phyloP scores from a whole-genome alignment of 176 grass and related monocot genomes.

The Musa beccarii region DNA sequence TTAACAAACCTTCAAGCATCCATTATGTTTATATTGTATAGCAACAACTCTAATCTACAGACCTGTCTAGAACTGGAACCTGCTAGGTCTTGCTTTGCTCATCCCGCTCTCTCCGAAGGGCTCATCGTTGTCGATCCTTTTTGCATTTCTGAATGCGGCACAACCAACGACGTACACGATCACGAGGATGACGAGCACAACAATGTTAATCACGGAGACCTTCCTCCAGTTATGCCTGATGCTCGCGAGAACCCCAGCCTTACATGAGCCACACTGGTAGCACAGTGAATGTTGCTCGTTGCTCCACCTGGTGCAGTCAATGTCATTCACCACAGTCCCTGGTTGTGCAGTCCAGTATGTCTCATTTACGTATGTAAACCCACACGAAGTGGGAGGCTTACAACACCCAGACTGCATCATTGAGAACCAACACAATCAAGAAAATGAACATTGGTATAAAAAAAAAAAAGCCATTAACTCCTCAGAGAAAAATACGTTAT shows the following conservation, averaged over 20 bases:
- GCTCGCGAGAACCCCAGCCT: constrained; percentile 69
- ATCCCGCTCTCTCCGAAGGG: constrained; percentile 48
- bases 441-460: background rate
- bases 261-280: constrained; percentile 72
- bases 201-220: constrained; percentile 84
- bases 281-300: constrained; percentile 67
- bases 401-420: constrained; percentile 79
- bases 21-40: background rate
- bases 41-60: background rate
- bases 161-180: constrained; percentile 72
- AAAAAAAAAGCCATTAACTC: background rate
- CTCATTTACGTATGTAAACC: constrained; percentile 52
- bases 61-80: constrained; percentile 57
- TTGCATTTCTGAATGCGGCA: constrained; percentile 72
- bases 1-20: background rate
- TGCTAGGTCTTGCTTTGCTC: constrained; percentile 66
- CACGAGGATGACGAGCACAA: constrained; percentile 78
- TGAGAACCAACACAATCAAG: background rate
- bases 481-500: too few relatives aligned
- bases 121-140: constrained; percentile 70
- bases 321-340: background rate
- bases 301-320: constrained; percentile 53
- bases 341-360: constrained; percentile 30
- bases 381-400: constrained; percentile 80
- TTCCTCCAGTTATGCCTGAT: constrained; percentile 96